A percentile compares a stretch with the other conserved stretches of the same genome.
Conservation (phyloP, 345 rosid species). For the Eucalyptus sp. region DNA sequence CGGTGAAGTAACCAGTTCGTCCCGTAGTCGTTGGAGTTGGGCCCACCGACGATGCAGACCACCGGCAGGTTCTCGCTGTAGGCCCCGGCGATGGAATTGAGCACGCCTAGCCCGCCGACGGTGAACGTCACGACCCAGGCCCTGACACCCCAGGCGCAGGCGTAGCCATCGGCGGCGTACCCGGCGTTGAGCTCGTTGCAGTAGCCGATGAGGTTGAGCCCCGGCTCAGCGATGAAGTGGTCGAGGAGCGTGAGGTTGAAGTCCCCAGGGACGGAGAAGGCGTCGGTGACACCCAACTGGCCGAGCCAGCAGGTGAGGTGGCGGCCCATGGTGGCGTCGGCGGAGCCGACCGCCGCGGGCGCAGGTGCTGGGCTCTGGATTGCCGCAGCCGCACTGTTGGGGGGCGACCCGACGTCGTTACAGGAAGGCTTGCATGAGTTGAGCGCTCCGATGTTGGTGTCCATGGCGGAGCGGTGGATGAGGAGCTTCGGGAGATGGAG, state of each 20-base stretch:
- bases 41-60: slow-evolving; percentile 72
- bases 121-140: slow-evolving; percentile 75
- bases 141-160: slow-evolving; percentile 54
- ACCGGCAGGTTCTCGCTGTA: slow-evolving; percentile 69
- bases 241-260: slow-evolving; percentile 74
- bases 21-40: slow-evolving; percentile 71
- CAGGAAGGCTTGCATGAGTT: slow-evolving; percentile 22
- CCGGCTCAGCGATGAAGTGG: slow-evolving; percentile 64
- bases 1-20: slow-evolving; percentile 70
- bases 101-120: slow-evolving; percentile 61
- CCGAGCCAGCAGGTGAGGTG: slow-evolving; percentile 62
- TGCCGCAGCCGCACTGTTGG: slow-evolving; percentile 17
- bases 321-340: slow-evolving; percentile 45
- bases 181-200: slow-evolving; percentile 79
- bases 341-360: neutral
- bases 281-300: slow-evolving; percentile 31
- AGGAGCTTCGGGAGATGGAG: neutral
- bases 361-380: slow-evolving; percentile 9
- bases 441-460: slow-evolving; percentile 33
- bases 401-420: slow-evolving; percentile 14
- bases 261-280: slow-evolving; percentile 65
- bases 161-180: slow-evolving; percentile 69
- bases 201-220: slow-evolving; percentile 51
- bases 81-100: slow-evolving; percentile 74
- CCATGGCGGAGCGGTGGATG: slow-evolving; percentile 14